A percentile compares a stretch with the other conserved stretches of the same genome.
Evolutionary conservation across 176 grass and related monocot genomes (phyloP).

Genomic region (Otatea glauca): DNA sequence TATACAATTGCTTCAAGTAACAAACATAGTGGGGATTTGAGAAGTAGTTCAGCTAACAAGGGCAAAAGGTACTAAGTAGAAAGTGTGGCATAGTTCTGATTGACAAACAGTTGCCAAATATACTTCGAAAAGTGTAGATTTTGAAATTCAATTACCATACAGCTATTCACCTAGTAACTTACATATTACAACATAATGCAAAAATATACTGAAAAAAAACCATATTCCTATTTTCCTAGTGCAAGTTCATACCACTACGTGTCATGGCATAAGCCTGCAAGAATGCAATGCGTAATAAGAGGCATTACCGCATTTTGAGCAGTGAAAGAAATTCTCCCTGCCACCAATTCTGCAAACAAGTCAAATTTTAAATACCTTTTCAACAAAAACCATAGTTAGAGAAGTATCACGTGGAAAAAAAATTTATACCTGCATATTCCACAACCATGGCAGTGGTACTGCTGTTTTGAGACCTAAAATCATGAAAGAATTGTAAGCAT

Average conservation of each 20-base stretch:
- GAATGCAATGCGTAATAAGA: slow-evolving; percentile 9
- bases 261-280: background rate
- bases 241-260: background rate
- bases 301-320: slow-evolving; percentile 79
- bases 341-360: slow-evolving; percentile 79
- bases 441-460: slow-evolving; percentile 91
- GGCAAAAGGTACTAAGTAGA: background rate
- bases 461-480: slow-evolving; percentile 82
- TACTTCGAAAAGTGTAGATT: background rate
- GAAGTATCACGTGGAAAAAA: background rate
- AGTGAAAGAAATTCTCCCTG: slow-evolving; percentile 91
- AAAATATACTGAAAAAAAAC: background rate
- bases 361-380: slow-evolving; percentile 23
- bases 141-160: background rate
- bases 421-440: slow-evolving; percentile 83
- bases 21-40: background rate
- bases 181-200: background rate
- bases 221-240: background rate
- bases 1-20: background rate
- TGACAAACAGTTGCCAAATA: slow-evolving; percentile 1
- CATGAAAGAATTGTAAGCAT: slow-evolving; percentile 37
- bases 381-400: slow-evolving; percentile 19
- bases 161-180: slow-evolving; percentile 8
- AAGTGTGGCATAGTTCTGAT: background rate
- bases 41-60: background rate